Evolutionary conservation across 2,329 filamentous ascomycete species (phyloP).

Genomic region (Erysiphe pisi): DNA sequence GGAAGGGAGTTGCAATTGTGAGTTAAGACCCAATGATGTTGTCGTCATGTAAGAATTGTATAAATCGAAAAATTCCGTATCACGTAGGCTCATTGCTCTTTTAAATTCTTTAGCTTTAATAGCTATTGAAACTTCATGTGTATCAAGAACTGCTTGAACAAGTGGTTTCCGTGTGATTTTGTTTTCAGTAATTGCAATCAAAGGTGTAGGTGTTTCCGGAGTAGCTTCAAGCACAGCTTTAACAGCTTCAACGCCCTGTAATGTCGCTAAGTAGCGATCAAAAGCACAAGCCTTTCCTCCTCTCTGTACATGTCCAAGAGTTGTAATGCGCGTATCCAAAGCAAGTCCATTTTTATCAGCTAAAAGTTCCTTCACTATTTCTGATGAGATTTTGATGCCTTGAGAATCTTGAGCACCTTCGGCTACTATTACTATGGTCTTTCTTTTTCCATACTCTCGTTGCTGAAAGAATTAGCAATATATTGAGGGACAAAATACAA

Average conservation of each 20-base stretch:
- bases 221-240: conserved; percentile 82
- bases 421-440: conserved; percentile 96
- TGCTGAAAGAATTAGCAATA: conserved; percentile 46
- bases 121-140: conserved; percentile 69
- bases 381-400: conserved; percentile 70
- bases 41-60: conserved; percentile 85
- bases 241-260: conserved; percentile 91
- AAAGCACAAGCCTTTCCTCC: conserved; percentile 88
- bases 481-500: conserved; percentile 14
- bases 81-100: conserved; percentile 74
- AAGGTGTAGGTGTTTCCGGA: conserved; percentile 78
- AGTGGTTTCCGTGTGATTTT: conserved; percentile 87
- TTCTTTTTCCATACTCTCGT: conserved; percentile 77
- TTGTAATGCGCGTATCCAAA: conserved; percentile 88
- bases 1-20: conserved; percentile 53
- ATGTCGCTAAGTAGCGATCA: conserved; percentile 81
- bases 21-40: conserved; percentile 65
- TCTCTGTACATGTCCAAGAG: conserved; percentile 92
- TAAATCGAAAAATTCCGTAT: conserved; percentile 89
- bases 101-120: conserved; percentile 81
- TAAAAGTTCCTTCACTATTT: conserved; percentile 79
- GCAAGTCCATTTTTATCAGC: conserved; percentile 62
- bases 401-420: conserved; percentile 83
- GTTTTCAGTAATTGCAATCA: conserved; percentile 96
- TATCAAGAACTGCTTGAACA: conserved; percentile 77